Evolutionary conservation across 352 stramenopile genomes (phyloP).

Genomic region (Pythium rhizo-oryzae): DNA sequence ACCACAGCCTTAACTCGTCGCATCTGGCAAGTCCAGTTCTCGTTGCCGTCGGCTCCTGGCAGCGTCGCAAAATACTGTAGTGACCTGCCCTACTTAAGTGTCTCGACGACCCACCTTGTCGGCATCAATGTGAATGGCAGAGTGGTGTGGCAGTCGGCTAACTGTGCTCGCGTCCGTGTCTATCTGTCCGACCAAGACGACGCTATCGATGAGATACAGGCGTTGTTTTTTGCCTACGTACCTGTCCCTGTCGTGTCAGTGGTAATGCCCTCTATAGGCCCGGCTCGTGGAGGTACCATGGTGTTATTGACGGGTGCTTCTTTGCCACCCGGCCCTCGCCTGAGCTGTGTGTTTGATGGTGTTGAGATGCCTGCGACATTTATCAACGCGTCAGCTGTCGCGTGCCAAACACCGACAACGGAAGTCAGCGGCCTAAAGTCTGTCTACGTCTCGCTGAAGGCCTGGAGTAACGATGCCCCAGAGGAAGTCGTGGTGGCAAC

Average conservation of each 20-base stretch:
- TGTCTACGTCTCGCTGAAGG: slow-evolving; percentile 40
- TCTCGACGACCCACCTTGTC: slow-evolving; percentile 23
- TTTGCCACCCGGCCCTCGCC: slow-evolving; percentile 31
- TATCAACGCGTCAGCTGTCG: slow-evolving; percentile 28
- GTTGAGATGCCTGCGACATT: slow-evolving; percentile 37
- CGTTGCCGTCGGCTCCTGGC: background rate
- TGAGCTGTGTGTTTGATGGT: slow-evolving; percentile 47
- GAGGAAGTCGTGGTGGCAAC: slow-evolving; percentile 32
- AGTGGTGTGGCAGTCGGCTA: slow-evolving; percentile 9
- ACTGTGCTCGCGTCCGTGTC: slow-evolving; percentile 16
- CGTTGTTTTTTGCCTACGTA: slow-evolving; percentile 16
- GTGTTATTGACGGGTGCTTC: slow-evolving; percentile 38
- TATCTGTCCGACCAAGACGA: slow-evolving; percentile 14
- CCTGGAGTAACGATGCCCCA: slow-evolving; percentile 21
- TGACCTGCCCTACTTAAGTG: slow-evolving; percentile 21
- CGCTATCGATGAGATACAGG: background rate
- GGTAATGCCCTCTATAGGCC: slow-evolving; percentile 18
- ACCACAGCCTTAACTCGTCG: background rate
- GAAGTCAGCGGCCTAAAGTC: background rate
- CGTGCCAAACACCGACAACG: slow-evolving; percentile 38
- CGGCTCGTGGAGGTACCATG: slow-evolving; percentile 40
- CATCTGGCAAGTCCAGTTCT: slow-evolving; percentile 11
- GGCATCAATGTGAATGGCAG: slow-evolving; percentile 32
- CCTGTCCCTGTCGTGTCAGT: background rate
- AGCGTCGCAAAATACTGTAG: background rate